Conservation (phyloP, 2,329 filamentous ascomycete species). For the Phaeosphaeria sp. region DNA sequence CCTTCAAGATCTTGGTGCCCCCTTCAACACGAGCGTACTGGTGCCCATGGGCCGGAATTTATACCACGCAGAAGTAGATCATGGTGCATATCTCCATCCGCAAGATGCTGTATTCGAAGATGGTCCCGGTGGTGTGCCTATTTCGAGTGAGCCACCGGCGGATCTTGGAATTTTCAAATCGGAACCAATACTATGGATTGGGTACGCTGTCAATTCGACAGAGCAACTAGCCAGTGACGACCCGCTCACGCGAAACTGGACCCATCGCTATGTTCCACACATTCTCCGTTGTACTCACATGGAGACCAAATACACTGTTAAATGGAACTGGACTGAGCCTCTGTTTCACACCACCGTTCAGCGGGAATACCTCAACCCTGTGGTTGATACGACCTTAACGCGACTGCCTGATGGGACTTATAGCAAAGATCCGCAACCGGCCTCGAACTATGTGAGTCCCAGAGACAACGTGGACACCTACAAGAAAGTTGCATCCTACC, state of each 20-base stretch:
- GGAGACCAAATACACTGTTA: constrained; percentile 42
- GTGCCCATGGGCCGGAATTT: constrained; percentile 35
- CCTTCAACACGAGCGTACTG: constrained; percentile 41
- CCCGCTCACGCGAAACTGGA: constrained; percentile 34
- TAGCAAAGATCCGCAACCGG: neutral
- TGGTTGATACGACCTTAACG: constrained; percentile 43
- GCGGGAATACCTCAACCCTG: constrained; percentile 28
- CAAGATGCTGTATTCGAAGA: constrained; percentile 27
- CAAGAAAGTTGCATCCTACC: constrained; percentile 43
- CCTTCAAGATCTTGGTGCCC: constrained; percentile 21
- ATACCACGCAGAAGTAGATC: constrained; percentile 37
- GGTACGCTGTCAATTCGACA: constrained; percentile 37
- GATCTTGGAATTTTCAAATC: constrained; percentile 37
- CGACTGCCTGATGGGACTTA: constrained; percentile 25
- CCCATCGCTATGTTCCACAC: constrained; percentile 31
- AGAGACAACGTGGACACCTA: constrained; percentile 29
- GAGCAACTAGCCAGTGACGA: constrained; percentile 26
- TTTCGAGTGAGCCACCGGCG: constrained; percentile 14
- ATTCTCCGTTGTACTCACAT: constrained; percentile 42
- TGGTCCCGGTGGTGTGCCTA: constrained; percentile 38
- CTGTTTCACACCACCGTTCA: constrained; percentile 25
- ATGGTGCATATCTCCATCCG: constrained; percentile 36
- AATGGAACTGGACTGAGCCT: constrained; percentile 36
- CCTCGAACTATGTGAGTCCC: constrained; percentile 22
- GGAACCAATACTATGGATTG: constrained; percentile 46